Conservation (phyloP, 2,329 filamentous ascomycete genomes). For the Elsinoe ampelina region DNA sequence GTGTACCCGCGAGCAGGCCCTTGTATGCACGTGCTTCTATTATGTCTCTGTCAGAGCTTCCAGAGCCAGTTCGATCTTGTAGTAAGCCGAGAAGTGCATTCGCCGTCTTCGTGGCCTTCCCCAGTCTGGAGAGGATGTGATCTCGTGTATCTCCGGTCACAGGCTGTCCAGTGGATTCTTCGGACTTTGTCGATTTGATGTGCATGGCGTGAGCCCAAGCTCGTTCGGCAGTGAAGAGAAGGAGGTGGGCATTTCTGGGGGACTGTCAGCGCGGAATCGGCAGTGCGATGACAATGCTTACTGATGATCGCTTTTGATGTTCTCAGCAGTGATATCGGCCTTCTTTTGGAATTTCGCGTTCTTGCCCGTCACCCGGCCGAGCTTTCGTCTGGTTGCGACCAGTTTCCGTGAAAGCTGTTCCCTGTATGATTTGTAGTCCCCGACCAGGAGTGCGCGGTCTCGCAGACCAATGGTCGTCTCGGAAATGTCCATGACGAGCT, state of each 20-base stretch:
- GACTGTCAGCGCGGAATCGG: neutral
- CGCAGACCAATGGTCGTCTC: conserved; percentile 69
- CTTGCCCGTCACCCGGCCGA: conserved; percentile 74
- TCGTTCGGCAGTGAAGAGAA: conserved; percentile 77
- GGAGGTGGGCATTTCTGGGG: conserved; percentile 62
- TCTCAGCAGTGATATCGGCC: conserved; percentile 59
- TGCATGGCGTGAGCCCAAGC: conserved; percentile 95
- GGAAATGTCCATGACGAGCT: conserved; percentile 71
- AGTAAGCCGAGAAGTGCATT: conserved; percentile 59
- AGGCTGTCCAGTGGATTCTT: conserved; percentile 61
- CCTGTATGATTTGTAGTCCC: conserved; percentile 82
- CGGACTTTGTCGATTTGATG: conserved; percentile 74
- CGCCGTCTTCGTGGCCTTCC: conserved; percentile 67
- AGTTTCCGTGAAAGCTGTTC: conserved; percentile 70
- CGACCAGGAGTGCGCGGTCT: conserved; percentile 75
- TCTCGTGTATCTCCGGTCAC: conserved; percentile 71
- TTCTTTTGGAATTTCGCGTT: conserved; percentile 76
- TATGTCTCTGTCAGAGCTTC: conserved; percentile 60
- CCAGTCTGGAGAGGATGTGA: conserved; percentile 79
- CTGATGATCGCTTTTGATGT: conserved; percentile 67
- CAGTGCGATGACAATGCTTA: conserved; percentile 33
- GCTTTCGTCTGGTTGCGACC: conserved; percentile 72
- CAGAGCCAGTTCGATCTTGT: conserved; percentile 51
- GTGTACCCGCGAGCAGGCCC: conserved; percentile 63
- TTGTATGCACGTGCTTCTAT: conserved; percentile 82